Evolutionary conservation across 1,139 yeast species (phyloP), one percentile per base, ranked within the genome.

Genomic region (Suhomyces bribrorum): DNA sequence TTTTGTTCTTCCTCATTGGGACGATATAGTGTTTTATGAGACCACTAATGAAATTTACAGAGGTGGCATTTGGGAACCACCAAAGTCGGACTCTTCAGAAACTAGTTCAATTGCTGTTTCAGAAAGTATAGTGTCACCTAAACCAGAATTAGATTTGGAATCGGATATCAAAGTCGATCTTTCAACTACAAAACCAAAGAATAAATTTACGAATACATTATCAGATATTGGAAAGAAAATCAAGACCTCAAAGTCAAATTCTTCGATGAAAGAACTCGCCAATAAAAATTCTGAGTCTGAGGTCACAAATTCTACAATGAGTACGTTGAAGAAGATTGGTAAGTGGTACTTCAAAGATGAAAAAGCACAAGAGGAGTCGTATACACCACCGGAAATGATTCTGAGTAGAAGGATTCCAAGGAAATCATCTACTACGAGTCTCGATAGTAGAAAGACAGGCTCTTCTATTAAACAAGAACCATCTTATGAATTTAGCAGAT

Each of bases 1-100:
- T 11, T 64, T 90, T 40, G 97, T 92, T 0, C 62, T 78, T 30
- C 98, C 97, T 2, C 81, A 73, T 53, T 85, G 87, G 89, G 97
- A 92, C 57, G 97, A 92, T 59, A 62, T 88, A 30, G 79, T 82
- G 0, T 86, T 87, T 53, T 85, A 73, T 52, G 69, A 77, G 40
- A 81, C 96, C 0, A 53, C 64, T 1, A 69, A 64, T 14, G 95
- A 87, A 45, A 60, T 86, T 11, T 92, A 81, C 56, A 75, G 96
- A 47, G 97, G 96, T 32, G 98, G 98, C 12, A 81, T 92, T 17
- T 92, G 97, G 97, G 87, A 83, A 43, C 69, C 67, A 27, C 43
- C 61, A 40, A 24, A 26, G 9, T n/a, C 22, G 17, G 16, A 18
- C 5, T 5, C 16, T 6, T 17, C 14, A 2, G 33, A 28, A 11